phyloP scores from a whole-genome alignment of 148 eudicot genomes.

The Bassia scoparia region DNA sequence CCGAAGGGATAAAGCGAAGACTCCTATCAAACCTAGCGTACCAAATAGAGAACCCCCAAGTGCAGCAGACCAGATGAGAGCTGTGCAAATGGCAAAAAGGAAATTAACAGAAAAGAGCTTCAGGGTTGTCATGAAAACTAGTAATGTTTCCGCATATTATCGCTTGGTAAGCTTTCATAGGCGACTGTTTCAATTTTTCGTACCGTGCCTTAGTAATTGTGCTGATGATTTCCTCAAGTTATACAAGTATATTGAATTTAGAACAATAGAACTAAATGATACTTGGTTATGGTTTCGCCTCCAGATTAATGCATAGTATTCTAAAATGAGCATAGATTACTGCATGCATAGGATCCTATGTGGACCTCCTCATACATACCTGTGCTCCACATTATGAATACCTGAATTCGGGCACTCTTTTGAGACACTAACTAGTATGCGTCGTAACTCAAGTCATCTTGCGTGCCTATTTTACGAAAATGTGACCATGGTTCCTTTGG shows the following conservation, averaged over 20 bases:
- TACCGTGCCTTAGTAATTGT: not conserved
- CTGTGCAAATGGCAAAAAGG: not conserved
- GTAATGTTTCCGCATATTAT: not conserved
- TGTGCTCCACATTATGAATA: too few species aligned
- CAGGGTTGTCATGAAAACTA: slow-evolving; percentile 13
- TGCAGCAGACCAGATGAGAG: slow-evolving; percentile 4
- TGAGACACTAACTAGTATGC: not conserved
- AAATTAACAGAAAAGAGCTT: slow-evolving; percentile 13
- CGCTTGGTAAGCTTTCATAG: slow-evolving; percentile 17
- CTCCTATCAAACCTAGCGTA: not conserved
- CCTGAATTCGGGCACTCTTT: not conserved
- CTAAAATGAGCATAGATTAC: too few species aligned
- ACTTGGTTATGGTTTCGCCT: too few species aligned
- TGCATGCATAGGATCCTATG: not conserved
- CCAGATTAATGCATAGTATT: too few species aligned
- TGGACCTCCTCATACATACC: too few species aligned
- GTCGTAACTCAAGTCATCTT: not conserved
- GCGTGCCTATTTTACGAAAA: not conserved
- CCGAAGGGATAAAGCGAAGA: not conserved
- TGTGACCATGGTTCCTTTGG: not conserved
- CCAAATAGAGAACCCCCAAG: slow-evolving; percentile 7
- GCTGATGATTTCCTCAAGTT: not conserved
- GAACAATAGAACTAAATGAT: too few species aligned
- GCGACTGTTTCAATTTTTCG: not conserved
- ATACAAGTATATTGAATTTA: not conserved